These are phyloP conservation scores for Microdochium paspali DNA, from an alignment of 2,329 filamentous ascomycete genomes.

Conservation along the genomic window DNA sequence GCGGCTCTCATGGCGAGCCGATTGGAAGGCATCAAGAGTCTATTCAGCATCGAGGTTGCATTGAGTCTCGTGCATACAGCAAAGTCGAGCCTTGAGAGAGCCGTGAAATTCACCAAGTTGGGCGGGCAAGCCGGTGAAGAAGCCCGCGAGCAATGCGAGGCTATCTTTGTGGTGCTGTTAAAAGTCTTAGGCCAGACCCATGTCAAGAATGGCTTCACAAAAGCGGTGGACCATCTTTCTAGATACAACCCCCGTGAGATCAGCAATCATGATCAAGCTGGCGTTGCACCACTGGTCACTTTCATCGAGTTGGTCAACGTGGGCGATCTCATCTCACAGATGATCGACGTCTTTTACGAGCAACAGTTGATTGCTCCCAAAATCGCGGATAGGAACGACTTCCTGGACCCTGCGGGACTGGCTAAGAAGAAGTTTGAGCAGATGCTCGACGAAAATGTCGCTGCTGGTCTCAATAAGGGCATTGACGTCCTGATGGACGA, in stretches of 20 bases:
- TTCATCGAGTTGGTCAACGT: constrained; percentile 98
- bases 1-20: constrained; percentile 95
- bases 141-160: constrained; percentile 78
- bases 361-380: constrained; percentile 80
- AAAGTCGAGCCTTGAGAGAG: constrained; percentile 78
- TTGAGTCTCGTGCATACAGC: constrained; percentile 81
- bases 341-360: constrained; percentile 98
- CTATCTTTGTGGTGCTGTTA: constrained; percentile 78
- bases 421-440: constrained; percentile 99
- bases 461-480: constrained; percentile 90
- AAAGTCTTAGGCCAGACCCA: constrained; percentile 79
- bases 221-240: constrained; percentile 82
- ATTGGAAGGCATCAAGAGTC: constrained; percentile 84
- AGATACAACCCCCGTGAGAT: constrained; percentile 85
- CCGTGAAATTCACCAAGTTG: constrained; percentile 71
- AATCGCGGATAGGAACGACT: constrained; percentile 87
- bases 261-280: constrained; percentile 57
- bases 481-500: constrained; percentile 98
- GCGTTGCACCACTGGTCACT: constrained; percentile 84
- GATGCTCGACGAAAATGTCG: constrained; percentile 94
- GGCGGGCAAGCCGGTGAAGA: constrained; percentile 74
- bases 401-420: constrained; percentile 80
- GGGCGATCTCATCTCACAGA: constrained; percentile 93
- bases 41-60: constrained; percentile 95
- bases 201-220: constrained; percentile 87